phyloP scores from a whole-genome alignment of 257 asterid genomes.

The Solanum bulbocastanum region DNA sequence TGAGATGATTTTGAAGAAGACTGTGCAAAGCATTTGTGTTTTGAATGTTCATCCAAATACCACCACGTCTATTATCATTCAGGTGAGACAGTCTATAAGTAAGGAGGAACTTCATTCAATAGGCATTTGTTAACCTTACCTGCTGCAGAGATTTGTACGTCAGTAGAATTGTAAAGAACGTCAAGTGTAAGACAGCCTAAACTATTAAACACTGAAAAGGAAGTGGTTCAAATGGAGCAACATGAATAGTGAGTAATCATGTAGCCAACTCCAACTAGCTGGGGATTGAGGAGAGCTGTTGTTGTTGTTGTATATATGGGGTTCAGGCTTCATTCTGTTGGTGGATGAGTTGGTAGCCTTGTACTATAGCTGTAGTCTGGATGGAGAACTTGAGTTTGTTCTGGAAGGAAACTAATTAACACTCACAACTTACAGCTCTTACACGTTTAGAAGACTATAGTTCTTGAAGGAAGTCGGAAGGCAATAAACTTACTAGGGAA shows the following conservation, averaged over 20 bases:
- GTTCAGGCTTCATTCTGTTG: neutral
- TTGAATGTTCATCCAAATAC: constrained; percentile 85
- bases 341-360: neutral
- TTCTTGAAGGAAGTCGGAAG: neutral
- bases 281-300: neutral
- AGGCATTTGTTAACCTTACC: neutral
- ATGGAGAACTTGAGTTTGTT: neutral
- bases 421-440: neutral
- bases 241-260: neutral
- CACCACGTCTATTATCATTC: constrained; percentile 72
- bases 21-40: constrained; percentile 70
- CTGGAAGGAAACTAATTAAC: neutral
- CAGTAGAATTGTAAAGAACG: neutral
- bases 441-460: neutral
- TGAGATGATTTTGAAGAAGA: constrained; percentile 91
- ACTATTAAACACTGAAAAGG: neutral
- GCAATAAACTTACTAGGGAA: neutral
- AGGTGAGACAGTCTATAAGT: constrained; percentile 31
- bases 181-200: neutral
- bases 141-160: neutral
- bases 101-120: neutral
- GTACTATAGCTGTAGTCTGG: neutral
- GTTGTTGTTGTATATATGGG: neutral
- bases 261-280: neutral
- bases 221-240: neutral